Evolutionary conservation across 257 asterid genomes (phyloP).

Genomic region (Primulina eburnea): DNA sequence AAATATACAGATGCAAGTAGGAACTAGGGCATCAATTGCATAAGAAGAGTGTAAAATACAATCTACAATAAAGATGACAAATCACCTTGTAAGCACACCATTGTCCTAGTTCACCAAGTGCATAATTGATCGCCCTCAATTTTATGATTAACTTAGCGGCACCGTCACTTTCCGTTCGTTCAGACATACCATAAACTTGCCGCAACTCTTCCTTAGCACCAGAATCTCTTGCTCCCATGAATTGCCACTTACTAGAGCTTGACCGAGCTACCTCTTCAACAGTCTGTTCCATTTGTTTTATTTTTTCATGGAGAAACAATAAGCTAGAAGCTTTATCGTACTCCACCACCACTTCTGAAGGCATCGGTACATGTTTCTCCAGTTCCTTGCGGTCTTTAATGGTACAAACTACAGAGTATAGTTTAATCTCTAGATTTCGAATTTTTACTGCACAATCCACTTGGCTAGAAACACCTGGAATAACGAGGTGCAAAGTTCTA

Average conservation of each 20-base stretch:
- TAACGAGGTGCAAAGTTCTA: conserved; percentile 7
- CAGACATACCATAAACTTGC: conserved; percentile 97
- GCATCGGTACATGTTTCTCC: conserved; percentile 98
- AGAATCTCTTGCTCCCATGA: conserved; percentile 99
- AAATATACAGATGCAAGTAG: not conserved
- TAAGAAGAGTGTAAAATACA: not conserved
- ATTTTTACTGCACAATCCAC: conserved; percentile 96
- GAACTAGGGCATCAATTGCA: conserved; percentile 8
- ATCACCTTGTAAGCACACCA: conserved; percentile 98
- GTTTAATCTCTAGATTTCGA: conserved; percentile 86
- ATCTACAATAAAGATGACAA: conserved; percentile 2
- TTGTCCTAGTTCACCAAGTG: conserved; percentile 97
- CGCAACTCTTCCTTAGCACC: conserved; percentile 92
- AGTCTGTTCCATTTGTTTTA: conserved; percentile 86
- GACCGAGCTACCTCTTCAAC: conserved; percentile 94
- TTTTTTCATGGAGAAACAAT: conserved; percentile 95
- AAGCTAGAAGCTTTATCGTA: conserved; percentile 93
- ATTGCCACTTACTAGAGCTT: conserved; percentile 97
- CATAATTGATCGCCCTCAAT: conserved; percentile 94
- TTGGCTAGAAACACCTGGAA: conserved; percentile 95
- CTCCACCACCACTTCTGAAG: conserved; percentile 87
- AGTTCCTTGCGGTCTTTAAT: conserved; percentile 93
- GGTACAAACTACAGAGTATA: conserved; percentile 87
- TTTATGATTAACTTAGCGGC: conserved; percentile 95
- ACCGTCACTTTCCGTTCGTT: conserved; percentile 98